Percentiles rank a stretch among this genome's conserved stretches.
phyloP scores from a whole-genome alignment of 352 stramenopile genomes.

The Phytophthora pini region DNA sequence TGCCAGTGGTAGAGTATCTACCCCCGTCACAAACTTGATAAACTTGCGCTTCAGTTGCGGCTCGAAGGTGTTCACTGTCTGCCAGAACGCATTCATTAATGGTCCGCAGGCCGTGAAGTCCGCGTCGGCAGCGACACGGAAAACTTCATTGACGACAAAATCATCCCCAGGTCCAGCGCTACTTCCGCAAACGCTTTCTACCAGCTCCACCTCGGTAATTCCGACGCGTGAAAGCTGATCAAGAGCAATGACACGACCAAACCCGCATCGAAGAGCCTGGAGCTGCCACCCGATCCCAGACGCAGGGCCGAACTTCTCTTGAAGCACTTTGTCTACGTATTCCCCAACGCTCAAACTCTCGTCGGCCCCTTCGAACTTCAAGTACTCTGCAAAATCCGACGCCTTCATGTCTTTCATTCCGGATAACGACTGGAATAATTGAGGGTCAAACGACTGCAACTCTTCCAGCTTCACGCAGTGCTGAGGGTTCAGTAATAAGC shows the following conservation, averaged over 20 bases:
- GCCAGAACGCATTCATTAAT: constrained; percentile 58
- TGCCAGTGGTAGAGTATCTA: constrained; percentile 65
- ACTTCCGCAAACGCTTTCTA: constrained; percentile 43
- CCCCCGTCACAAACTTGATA: constrained; percentile 80
- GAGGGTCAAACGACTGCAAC: constrained; percentile 48
- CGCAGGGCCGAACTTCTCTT: constrained; percentile 54
- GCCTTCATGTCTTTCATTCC: constrained; percentile 56
- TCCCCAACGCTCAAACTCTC: constrained; percentile 45
- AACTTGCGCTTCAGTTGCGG: constrained; percentile 64
- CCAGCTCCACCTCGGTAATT: constrained; percentile 42
- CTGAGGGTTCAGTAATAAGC: constrained; percentile 44
- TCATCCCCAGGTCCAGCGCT: constrained; percentile 17
- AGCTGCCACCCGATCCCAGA: constrained; percentile 64
- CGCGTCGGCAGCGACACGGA: constrained; percentile 59
- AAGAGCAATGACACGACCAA: constrained; percentile 46
- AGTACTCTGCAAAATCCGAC: constrained; percentile 55
- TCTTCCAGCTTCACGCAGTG: constrained; percentile 53
- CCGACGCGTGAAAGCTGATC: constrained; percentile 29
- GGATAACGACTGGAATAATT: constrained; percentile 51
- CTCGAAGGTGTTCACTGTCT: constrained; percentile 56
- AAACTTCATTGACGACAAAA: constrained; percentile 57
- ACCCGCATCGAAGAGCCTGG: constrained; percentile 47
- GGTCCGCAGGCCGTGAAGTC: constrained; percentile 59
- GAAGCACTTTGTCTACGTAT: constrained; percentile 55
- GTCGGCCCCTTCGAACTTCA: constrained; percentile 61